Conservation (phyloP, 225 moss, liverwort and hornwort genomes). For the Anthoceros angustus region DNA sequence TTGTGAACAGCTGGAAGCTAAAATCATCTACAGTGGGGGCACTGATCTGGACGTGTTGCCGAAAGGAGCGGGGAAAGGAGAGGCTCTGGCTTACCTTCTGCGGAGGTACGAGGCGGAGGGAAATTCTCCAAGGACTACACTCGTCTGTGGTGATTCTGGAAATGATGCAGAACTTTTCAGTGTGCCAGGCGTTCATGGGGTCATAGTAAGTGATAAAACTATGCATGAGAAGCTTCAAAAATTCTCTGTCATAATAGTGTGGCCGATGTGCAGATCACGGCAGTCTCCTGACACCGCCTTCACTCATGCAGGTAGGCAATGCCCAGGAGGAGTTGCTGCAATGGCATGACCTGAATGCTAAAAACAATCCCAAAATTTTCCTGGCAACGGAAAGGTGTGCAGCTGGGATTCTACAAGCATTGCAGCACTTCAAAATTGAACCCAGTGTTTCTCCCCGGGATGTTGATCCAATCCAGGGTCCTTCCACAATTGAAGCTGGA, state of each 20-base stretch:
- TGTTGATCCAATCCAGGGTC: slow-evolving; percentile 26
- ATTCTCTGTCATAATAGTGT: background rate
- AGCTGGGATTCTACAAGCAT: slow-evolving; percentile 75
- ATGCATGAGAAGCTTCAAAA: background rate
- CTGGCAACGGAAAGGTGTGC: slow-evolving; percentile 77
- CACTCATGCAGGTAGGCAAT: slow-evolving; percentile 50
- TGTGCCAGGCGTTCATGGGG: slow-evolving; percentile 55
- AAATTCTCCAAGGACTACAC: slow-evolving; percentile 37
- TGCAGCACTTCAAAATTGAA: slow-evolving; percentile 65
- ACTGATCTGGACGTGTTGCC: slow-evolving; percentile 78
- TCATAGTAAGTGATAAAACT: slow-evolving; percentile 47
- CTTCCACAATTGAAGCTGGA: slow-evolving; percentile 18
- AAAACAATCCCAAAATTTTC: slow-evolving; percentile 49
- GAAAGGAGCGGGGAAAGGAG: slow-evolving; percentile 72
- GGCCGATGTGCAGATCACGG: background rate
- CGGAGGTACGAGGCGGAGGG: slow-evolving; percentile 55
- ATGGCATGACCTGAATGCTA: slow-evolving; percentile 47
- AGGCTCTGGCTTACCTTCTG: slow-evolving; percentile 60
- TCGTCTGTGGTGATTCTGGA: slow-evolving; percentile 90
- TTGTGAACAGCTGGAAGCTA: slow-evolving; percentile 40
- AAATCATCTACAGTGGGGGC: slow-evolving; percentile 80
- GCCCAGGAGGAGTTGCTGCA: slow-evolving; percentile 73
- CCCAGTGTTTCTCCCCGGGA: slow-evolving; percentile 70
- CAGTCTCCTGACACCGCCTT: background rate
- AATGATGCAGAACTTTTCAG: slow-evolving; percentile 86